Evolutionary conservation across 108 stramenopile genomes (phyloP), one percentile per base, ranked within the genome.

Genomic region (Cyclotella baltica): DNA sequence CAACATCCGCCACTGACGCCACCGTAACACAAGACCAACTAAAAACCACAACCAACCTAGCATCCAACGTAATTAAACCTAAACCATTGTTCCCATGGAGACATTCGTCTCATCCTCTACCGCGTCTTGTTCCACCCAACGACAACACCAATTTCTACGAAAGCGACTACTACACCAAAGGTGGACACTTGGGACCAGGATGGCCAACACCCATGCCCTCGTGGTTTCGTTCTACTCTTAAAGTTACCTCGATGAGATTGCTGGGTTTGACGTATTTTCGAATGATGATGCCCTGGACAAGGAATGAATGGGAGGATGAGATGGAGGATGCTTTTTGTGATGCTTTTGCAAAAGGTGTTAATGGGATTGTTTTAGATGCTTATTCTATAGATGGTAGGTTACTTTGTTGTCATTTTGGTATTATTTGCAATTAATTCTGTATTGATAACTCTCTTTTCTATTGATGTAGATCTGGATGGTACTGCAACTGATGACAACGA

Each of bases 81-180:
- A 52, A 65, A 25, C 59, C 78, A 13, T 51, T 73, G n/a, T 80
- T 80, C 46, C 78, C 78, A 30, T 80, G 78, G 78, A 57, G 78
- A 5, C 63, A 63, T 38, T 73, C 65, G 30, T 57, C 78, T 4
- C 22, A 69, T 61, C 72, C 72, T 30, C 67, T 80, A 0, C 78
- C 78, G 20, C 65, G 78, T 3, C 50, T 73, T 3, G 65, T 73
- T 5, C 28, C n/a, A 29, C 72, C 78, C 15, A 13, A 65, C 37
- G 62, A 72, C 30, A 30, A 67, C 8, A 57, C 28, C 31, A 71
- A 62, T 18, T 23, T 20, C 25, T 18, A 10, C 52, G 72, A 72
- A 1, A 34, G 47, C 29, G 78, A 80, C 28, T 80, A 80, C 50
- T 73, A 66, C 33, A 68, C 71, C 29, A 67, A 67, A 61, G 78